phyloP scores from a whole-genome alignment of 805 yeast genomes.

The Metschnikowia shivogae region DNA sequence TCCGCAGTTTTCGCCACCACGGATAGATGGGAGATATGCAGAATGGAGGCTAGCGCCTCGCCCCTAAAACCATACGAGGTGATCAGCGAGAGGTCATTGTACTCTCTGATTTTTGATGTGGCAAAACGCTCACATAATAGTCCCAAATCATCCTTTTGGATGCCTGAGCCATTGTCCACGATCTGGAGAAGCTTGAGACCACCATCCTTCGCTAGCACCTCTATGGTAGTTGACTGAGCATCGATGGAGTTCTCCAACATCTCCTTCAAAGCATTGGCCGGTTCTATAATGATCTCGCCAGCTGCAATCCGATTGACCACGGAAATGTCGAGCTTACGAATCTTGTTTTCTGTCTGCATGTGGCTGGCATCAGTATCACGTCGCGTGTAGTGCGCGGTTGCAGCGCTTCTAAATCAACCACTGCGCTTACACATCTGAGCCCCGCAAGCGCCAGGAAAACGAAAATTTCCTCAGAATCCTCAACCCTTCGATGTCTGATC shows the following conservation, averaged over 20 bases:
- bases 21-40: constrained; percentile 79
- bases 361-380: not conserved
- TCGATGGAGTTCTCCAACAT: constrained; percentile 89
- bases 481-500: not conserved
- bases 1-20: constrained; percentile 68
- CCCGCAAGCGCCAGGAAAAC: not conserved
- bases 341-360: constrained; percentile 2
- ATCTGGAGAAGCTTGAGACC: constrained; percentile 84
- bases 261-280: constrained; percentile 92
- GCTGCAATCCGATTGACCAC: constrained; percentile 95
- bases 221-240: constrained; percentile 71
- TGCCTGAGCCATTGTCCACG: constrained; percentile 87
- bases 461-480: not conserved
- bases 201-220: constrained; percentile 83
- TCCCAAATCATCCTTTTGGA: constrained; percentile 63
- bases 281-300: constrained; percentile 92
- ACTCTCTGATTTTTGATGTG: constrained; percentile 73
- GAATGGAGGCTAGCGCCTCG: constrained; percentile 92
- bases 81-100: constrained; percentile 69
- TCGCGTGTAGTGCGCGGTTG: constrained; percentile 5
- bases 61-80: constrained; percentile 93
- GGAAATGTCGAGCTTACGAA: constrained; percentile 48
- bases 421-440: not conserved
- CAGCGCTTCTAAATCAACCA: not conserved
- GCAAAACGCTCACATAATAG: constrained; percentile 90